Evolutionary conservation across 495 filamentous ascomycete species (phyloP).

Genomic region (Talaromyces ruber): DNA sequence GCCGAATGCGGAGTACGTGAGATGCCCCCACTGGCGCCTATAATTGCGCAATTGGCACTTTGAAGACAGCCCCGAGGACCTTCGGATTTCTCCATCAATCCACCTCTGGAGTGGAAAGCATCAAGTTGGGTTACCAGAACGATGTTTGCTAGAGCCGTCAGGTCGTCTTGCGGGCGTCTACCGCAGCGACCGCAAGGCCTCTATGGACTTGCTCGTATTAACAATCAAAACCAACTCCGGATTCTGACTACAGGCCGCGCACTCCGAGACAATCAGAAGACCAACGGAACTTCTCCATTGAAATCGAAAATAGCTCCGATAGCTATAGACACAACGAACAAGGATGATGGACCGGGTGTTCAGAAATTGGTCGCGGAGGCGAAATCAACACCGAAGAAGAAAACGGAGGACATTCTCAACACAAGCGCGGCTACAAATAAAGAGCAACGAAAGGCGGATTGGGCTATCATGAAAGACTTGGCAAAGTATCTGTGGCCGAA

Average conservation of each 20-base stretch:
- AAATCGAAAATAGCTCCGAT: conserved; percentile 10
- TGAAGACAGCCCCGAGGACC: not conserved
- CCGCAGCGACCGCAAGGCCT: conserved; percentile 22
- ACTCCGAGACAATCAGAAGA: conserved; percentile 14
- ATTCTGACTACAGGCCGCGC: conserved; percentile 16
- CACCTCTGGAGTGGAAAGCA: conserved; percentile 2
- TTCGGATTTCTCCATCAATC: not conserved
- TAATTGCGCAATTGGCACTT: not conserved
- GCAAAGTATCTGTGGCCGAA: conserved; percentile 95
- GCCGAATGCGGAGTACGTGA: conserved; percentile 6
- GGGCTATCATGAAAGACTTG: conserved; percentile 99
- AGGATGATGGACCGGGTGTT: conserved; percentile 5
- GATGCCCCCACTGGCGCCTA: conserved; percentile 2
- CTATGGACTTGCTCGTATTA: conserved; percentile 20
- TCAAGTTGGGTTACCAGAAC: conserved; percentile 12
- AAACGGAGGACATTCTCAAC: conserved; percentile 45
- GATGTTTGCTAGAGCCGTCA: conserved; percentile 39
- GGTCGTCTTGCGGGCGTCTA: conserved; percentile 30
- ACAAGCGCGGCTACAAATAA: conserved; percentile 53
- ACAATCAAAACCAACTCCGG: conserved; percentile 20
- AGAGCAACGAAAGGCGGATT: conserved; percentile 92
- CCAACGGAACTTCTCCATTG: conserved; percentile 7
- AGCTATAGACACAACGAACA: conserved; percentile 5
- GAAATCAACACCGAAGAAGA: conserved; percentile 12
- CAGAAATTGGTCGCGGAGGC: conserved; percentile 11